phyloP scores from a whole-genome alignment of 1,284 basidiomycete genomes.

The Volvariella volvacea region DNA sequence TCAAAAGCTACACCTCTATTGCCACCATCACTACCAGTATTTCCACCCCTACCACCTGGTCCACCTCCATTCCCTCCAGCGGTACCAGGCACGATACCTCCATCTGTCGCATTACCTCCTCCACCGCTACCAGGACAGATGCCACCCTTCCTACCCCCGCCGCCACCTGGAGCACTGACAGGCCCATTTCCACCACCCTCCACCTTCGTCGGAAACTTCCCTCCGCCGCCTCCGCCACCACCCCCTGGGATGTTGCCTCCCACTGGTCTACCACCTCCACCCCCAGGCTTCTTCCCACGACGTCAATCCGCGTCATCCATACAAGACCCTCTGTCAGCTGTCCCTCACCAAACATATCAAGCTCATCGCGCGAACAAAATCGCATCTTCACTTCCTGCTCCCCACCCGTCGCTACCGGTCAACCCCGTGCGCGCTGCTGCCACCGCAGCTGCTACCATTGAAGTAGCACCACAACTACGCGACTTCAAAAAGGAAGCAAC shows the following conservation, averaged over 20 bases:
- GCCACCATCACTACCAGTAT: constrained; percentile 17
- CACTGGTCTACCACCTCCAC: constrained; percentile 30
- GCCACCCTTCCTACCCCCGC: constrained; percentile 16
- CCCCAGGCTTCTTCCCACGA: constrained; percentile 52
- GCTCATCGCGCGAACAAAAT: constrained; percentile 39
- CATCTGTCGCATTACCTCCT: constrained; percentile 15
- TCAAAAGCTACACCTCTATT: not conserved
- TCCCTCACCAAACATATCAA: constrained; percentile 64
- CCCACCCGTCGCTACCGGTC: constrained; percentile 33
- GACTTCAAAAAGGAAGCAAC: constrained; percentile 91
- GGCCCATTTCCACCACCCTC: constrained; percentile 16
- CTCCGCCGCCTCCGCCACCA: constrained; percentile 23
- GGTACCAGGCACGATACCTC: constrained; percentile 11
- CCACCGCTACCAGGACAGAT: constrained; percentile 10
- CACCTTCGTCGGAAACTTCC: constrained; percentile 13
- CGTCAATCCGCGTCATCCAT: constrained; percentile 39
- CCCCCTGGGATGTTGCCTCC: constrained; percentile 21
- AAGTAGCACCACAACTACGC: constrained; percentile 78
- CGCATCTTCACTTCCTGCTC: constrained; percentile 14
- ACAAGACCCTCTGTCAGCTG: constrained; percentile 57
- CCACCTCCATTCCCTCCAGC: constrained; percentile 11
- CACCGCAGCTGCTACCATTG: constrained; percentile 58
- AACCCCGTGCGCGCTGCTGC: constrained; percentile 31
- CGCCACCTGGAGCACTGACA: constrained; percentile 21
- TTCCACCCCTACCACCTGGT: constrained; percentile 24